Conservation (phyloP, 2,329 filamentous ascomycete genomes). For the Pestalotiopsis sp. region DNA sequence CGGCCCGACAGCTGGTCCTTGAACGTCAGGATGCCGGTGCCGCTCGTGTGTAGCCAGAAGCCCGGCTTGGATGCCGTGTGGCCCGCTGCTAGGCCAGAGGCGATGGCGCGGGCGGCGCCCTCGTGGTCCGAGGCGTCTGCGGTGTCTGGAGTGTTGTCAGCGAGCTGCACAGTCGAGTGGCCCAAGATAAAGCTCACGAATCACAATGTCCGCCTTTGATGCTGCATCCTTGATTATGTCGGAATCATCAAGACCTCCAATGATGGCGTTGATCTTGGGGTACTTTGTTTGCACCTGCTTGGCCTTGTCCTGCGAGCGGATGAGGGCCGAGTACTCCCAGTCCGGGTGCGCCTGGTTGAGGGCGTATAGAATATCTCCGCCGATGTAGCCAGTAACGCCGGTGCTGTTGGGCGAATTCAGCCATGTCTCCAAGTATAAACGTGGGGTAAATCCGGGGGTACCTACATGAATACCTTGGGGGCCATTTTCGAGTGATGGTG, state of each 20-base stretch:
- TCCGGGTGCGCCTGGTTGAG: slow-evolving; percentile 15
- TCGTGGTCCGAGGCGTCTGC: slow-evolving; percentile 50
- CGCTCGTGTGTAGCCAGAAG: slow-evolving; percentile 56
- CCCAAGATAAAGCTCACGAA: slow-evolving; percentile 6
- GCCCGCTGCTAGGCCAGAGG: slow-evolving; percentile 41
- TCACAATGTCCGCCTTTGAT: slow-evolving; percentile 14
- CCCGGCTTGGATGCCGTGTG: slow-evolving; percentile 46
- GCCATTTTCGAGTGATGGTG: not conserved
- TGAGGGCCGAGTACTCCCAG: slow-evolving; percentile 12
- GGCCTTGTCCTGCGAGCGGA: slow-evolving; percentile 15
- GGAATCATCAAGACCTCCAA: slow-evolving; percentile 12
- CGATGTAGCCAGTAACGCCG: slow-evolving; percentile 17
- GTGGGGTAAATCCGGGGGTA: not conserved
- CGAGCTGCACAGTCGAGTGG: not conserved
- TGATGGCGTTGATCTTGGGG: slow-evolving; percentile 10
- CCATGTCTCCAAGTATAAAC: not conserved
- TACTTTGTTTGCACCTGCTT: slow-evolving; percentile 11
- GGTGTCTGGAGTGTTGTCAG: slow-evolving; percentile 27
- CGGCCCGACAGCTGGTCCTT: slow-evolving; percentile 46
- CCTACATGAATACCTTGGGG: not conserved
- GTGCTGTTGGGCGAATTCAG: slow-evolving; percentile 10
- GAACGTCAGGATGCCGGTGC: slow-evolving; percentile 57
- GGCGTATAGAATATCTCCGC: slow-evolving; percentile 13
- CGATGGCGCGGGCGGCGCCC: slow-evolving; percentile 46
- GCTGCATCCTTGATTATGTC: slow-evolving; percentile 13